phyloP scores from a whole-genome alignment of 1,139 yeast species.

The Entelexis paramagnoliae region DNA sequence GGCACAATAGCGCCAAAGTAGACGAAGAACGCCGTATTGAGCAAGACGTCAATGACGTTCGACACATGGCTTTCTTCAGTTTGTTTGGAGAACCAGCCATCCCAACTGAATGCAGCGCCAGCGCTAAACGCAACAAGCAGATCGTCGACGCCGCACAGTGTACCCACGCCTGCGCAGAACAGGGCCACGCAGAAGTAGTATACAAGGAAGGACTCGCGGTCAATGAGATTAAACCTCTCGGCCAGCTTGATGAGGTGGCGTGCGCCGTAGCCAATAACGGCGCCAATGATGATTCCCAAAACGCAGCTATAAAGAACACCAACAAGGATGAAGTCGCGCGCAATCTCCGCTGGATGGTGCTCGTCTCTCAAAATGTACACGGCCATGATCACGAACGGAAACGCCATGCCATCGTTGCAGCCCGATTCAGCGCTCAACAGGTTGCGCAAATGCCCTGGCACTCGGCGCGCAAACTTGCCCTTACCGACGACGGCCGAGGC shows the following conservation, averaged over 20 bases:
- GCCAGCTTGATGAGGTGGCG: slow-evolving; percentile 70
- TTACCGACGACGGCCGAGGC: slow-evolving; percentile 98
- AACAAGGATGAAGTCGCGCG: slow-evolving; percentile 72
- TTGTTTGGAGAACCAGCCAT: slow-evolving; percentile 74
- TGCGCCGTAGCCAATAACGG: slow-evolving; percentile 62
- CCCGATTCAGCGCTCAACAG: slow-evolving; percentile 89
- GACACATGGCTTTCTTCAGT: slow-evolving; percentile 87
- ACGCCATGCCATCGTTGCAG: slow-evolving; percentile 97
- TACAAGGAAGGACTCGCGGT: slow-evolving; percentile 87
- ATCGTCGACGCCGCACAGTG: slow-evolving; percentile 80
- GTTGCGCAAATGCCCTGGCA: slow-evolving; percentile 92
- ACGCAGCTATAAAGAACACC: slow-evolving; percentile 81
- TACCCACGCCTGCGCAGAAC: slow-evolving; percentile 82
- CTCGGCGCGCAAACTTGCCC: slow-evolving; percentile 93
- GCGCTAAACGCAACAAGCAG: slow-evolving; percentile 82
- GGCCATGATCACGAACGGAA: slow-evolving; percentile 80
- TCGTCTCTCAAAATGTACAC: slow-evolving; percentile 55
- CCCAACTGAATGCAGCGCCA: slow-evolving; percentile 90
- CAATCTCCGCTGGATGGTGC: slow-evolving; percentile 57
- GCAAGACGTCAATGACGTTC: slow-evolving; percentile 70
- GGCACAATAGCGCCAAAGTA: slow-evolving; percentile 86
- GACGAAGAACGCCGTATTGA: slow-evolving; percentile 68
- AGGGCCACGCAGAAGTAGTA: slow-evolving; percentile 75
- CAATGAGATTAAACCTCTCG: slow-evolving; percentile 64
- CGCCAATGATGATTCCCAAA: slow-evolving; percentile 74